Evolutionary conservation across 176 grass and related monocot species (phyloP).

Genomic region (Bonia amplexicaulis): DNA sequence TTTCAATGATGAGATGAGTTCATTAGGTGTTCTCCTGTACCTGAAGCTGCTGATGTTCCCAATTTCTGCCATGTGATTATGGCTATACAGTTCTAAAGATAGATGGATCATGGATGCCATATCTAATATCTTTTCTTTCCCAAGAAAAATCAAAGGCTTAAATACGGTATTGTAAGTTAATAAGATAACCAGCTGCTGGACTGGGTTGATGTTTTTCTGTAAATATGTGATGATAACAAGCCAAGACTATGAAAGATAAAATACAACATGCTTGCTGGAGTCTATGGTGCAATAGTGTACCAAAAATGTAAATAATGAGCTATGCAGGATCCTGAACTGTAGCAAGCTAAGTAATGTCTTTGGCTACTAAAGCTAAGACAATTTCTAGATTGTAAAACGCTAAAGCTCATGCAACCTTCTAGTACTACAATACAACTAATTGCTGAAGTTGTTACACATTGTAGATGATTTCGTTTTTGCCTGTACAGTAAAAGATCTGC

Average conservation of each 20-base stretch:
- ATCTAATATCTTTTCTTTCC: background rate
- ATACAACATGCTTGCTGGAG: background rate
- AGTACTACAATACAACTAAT: background rate
- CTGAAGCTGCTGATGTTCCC: background rate
- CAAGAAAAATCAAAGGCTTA: background rate
- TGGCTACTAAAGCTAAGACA: background rate
- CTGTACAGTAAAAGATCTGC: background rate
- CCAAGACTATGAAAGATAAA: background rate
- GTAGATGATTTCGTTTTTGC: background rate
- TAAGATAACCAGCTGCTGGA: background rate
- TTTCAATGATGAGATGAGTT: conserved; percentile 21
- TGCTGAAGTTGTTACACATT: background rate
- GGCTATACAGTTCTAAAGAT: background rate
- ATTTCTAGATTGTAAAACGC: background rate
- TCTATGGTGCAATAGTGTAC: background rate
- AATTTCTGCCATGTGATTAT: background rate
- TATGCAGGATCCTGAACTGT: background rate
- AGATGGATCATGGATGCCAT: conserved; percentile 19
- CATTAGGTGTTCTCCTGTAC: background rate
- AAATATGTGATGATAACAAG: background rate
- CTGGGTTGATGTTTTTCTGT: background rate
- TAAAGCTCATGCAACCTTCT: background rate
- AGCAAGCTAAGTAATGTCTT: background rate
- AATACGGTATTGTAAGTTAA: background rate
- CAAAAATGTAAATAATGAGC: background rate